A percentile compares a stretch with the other conserved stretches of the same genome.
These are phyloP conservation scores for Sporothrix schenckii DNA, from an alignment of 2,329 filamentous ascomycete species.

Conservation along the genomic window DNA sequence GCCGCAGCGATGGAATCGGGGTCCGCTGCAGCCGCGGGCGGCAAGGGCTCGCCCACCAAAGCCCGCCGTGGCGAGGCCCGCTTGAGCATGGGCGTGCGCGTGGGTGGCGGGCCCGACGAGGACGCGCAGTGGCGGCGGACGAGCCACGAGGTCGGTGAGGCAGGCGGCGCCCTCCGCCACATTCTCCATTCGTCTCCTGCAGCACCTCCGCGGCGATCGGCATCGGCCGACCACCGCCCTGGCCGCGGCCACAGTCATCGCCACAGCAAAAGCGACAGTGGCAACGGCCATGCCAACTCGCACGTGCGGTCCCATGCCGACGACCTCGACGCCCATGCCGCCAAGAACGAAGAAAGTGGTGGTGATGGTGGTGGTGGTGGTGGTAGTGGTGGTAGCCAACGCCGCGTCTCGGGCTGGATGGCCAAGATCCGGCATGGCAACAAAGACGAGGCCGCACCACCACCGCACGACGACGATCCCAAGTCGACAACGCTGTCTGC, in stretches of 20 bases:
- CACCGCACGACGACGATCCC: conserved; percentile 14
- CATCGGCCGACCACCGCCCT: conserved; percentile 23
- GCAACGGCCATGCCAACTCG: conserved; percentile 14
- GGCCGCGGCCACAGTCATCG: not conserved
- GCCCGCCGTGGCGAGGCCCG: conserved; percentile 36
- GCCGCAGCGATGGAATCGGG: conserved; percentile 36
- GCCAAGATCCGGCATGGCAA: conserved; percentile 46
- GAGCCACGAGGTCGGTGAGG: conserved; percentile 29
- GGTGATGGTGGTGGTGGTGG: conserved; percentile 41
- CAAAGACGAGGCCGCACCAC: conserved; percentile 34
- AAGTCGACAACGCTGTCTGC: conserved; percentile 38
- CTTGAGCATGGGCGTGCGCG: conserved; percentile 43
- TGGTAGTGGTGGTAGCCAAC: conserved; percentile 47
- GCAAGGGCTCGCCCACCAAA: not conserved
- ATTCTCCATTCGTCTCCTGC: conserved; percentile 44
- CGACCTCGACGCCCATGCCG: not conserved
- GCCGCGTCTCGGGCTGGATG: conserved; percentile 54
- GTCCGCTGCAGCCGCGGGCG: not conserved
- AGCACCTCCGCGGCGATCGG: conserved; percentile 34
- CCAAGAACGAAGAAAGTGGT: not conserved
- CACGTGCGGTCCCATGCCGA: not conserved
- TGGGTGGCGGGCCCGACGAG: conserved; percentile 55
- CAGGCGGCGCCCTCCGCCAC: conserved; percentile 38
- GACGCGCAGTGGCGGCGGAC: conserved; percentile 31
- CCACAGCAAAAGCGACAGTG: not conserved